Evolutionary conservation across 179 eudicot species (phyloP).

Genomic region (Spergularia azorica): DNA sequence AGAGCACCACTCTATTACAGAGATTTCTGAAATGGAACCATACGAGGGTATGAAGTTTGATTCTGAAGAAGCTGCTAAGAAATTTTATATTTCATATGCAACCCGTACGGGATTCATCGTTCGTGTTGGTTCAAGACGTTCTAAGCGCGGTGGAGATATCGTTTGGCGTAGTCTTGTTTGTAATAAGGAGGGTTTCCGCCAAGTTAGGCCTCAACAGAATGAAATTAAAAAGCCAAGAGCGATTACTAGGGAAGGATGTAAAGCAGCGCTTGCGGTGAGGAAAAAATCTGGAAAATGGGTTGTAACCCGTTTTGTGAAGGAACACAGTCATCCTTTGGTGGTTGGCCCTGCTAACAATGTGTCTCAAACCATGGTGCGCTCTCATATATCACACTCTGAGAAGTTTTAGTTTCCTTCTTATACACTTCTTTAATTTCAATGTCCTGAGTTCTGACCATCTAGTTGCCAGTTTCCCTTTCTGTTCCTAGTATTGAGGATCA

Average conservation of each 20-base stretch:
- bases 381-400: background rate
- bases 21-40: conserved; percentile 14
- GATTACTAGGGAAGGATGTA: conserved; percentile 36
- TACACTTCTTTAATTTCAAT: no score
- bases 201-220: conserved; percentile 22
- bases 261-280: conserved; percentile 42
- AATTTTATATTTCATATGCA: conserved; percentile 42
- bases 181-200: conserved; percentile 45
- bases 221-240: conserved; percentile 31
- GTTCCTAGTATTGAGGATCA: no score
- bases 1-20: conserved; percentile 17
- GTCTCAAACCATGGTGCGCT: conserved; percentile 39
- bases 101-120: conserved; percentile 23
- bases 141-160: conserved; percentile 38
- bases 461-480: no score
- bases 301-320: conserved; percentile 42
- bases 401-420: background rate
- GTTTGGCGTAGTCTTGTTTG: conserved; percentile 47
- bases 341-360: conserved; percentile 26
- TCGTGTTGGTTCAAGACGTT: conserved; percentile 41
- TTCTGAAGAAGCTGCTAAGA: conserved; percentile 49
- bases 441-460: no score
- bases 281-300: conserved; percentile 51
- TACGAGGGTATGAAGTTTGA: conserved; percentile 37
- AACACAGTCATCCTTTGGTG: conserved; percentile 47